Base-by-base conservation (phyloP, 257 asterid genomes). In the Gentiana macrophylla region DNA sequence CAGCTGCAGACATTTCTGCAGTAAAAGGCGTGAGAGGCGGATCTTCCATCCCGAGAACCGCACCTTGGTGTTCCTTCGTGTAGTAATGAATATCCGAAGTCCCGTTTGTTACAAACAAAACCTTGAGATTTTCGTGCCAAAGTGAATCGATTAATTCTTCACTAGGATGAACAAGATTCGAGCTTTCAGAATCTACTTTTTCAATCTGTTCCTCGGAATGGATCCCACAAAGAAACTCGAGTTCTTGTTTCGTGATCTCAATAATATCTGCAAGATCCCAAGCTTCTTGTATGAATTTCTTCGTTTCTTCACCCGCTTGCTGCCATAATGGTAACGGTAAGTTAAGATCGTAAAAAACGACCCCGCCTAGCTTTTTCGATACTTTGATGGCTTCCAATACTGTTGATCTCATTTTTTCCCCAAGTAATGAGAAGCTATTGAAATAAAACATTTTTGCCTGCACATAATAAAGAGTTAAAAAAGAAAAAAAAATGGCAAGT, bases 391-490 rank as follows among this genome's bases (percentile, higher is more conserved):
- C 95, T 52, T 70, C 82, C 32, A 84, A 62, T 35, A 90, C 61
- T 37, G 97, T 87, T 47, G 85, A 79, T 66, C 82, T 78, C 98
- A 83, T 87, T 47, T 73, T 79, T 32, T 71, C 77, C 65, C 87
- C 88, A 49, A 91, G 86, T 70, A 91, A 80, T 70, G 90, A 79
- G 70, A 81, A 84, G 52, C 95, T 74, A 74, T 87, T 84, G 84
- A 91, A 83, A 79, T 87, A 87, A 65, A 91, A 87, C 97, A 87
- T 79, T 66, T 84, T 67, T 48, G 95, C 95, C 98, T 91, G 86
- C 66, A 41, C 8, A 2, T 2, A 5, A 2, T 10, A 7, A 41
- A 41, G 5, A 41, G 10, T 7, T 41, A 41, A 41, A 41, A 5
- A 41, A 41, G 46, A 41, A 3, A 1, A 0, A 41, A 41, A 2